Conservation (phyloP, 192 early-diverging fungal genomes). For the Gamsiella multidivaricata region DNA sequence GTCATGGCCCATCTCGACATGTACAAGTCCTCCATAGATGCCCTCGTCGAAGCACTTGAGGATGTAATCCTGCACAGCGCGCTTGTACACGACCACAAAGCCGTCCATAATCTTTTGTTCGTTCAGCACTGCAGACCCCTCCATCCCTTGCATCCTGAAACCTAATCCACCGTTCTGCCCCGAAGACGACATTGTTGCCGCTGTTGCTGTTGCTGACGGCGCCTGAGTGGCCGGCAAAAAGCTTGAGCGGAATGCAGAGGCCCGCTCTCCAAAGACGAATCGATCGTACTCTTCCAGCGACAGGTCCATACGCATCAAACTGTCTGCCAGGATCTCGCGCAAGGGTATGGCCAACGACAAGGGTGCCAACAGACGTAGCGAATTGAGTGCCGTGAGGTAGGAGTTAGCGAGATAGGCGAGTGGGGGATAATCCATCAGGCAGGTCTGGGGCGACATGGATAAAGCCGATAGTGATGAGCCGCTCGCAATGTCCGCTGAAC, state of each 20-base stretch:
- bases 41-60: slow-evolving; percentile 58
- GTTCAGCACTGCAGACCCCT: slow-evolving; percentile 26
- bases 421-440: slow-evolving; percentile 71
- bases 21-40: slow-evolving; percentile 54
- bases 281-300: slow-evolving; percentile 43
- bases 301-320: slow-evolving; percentile 24
- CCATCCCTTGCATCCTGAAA: slow-evolving; percentile 29
- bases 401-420: slow-evolving; percentile 75
- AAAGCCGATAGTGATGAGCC: neutral
- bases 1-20: slow-evolving; percentile 10
- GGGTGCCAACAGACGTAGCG: slow-evolving; percentile 68
- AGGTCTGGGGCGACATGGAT: slow-evolving; percentile 62
- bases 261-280: slow-evolving; percentile 41
- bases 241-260: slow-evolving; percentile 12
- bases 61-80: slow-evolving; percentile 50
- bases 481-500: slow-evolving; percentile 1
- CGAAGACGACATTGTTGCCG: neutral
- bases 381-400: slow-evolving; percentile 71
- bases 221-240: neutral
- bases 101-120: slow-evolving; percentile 52
- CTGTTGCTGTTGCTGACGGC: neutral
- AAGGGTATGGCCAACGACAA: slow-evolving; percentile 51
- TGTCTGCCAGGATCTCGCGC: slow-evolving; percentile 41
- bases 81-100: slow-evolving; percentile 46
- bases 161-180: neutral